Evolutionary conservation across 306 rosid species (phyloP).

Genomic region (Dalbergia cochinchinensis): DNA sequence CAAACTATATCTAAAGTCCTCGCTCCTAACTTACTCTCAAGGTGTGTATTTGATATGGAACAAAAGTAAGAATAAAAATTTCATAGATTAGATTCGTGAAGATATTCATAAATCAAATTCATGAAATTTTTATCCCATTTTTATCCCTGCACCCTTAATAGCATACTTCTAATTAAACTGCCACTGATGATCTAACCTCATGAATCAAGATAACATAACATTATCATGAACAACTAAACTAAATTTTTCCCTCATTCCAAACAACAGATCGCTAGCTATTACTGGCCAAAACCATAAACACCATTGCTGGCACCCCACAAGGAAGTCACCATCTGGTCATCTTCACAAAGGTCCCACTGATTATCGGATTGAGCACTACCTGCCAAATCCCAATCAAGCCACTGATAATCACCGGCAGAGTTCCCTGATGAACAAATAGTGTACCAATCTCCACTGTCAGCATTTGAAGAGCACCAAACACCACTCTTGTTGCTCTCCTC

Average conservation of each 20-base stretch:
- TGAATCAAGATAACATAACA: conserved; percentile 8
- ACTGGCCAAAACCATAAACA: conserved; percentile 17
- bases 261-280: not conserved
- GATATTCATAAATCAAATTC: no score
- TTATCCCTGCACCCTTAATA: not conserved
- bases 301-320: conserved; percentile 59
- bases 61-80: no score
- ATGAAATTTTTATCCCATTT: no score
- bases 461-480: conserved; percentile 47
- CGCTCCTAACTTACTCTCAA: not conserved
- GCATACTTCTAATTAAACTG: not conserved
- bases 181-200: not conserved
- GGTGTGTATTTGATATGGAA: no score
- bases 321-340: conserved; percentile 45
- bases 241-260: not conserved
- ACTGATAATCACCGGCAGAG: conserved; percentile 54
- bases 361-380: conserved; percentile 44
- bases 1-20: not conserved
- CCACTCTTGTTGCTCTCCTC: conserved; percentile 35
- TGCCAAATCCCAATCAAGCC: conserved; percentile 62
- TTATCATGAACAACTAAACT: not conserved
- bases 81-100: no score
- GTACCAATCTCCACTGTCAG: conserved; percentile 48
- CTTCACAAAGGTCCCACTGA: conserved; percentile 51
- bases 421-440: conserved; percentile 45